Evolutionary conservation across 1,139 yeast genomes (phyloP).

Genomic region (Lipomyces yarrowii): DNA sequence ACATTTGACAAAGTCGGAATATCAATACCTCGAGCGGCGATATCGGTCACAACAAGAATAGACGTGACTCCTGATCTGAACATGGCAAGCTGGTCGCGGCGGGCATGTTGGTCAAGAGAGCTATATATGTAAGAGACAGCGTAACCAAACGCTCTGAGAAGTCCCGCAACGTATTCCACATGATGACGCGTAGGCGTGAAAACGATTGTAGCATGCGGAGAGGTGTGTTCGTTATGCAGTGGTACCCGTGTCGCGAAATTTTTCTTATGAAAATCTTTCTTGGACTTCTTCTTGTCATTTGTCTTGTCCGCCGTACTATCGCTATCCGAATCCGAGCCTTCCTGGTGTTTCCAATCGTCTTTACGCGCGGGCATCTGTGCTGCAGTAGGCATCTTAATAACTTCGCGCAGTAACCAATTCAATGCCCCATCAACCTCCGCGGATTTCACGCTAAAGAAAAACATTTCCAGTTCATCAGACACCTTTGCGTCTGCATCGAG

Average conservation of each 20-base stretch:
- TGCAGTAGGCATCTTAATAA: constrained; percentile 82
- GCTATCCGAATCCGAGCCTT: constrained; percentile 54
- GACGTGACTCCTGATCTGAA: constrained; percentile 84
- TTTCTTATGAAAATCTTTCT: constrained; percentile 44
- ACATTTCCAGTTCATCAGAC: constrained; percentile 89
- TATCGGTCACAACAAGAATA: constrained; percentile 92
- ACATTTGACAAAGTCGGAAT: constrained; percentile 95
- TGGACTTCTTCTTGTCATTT: constrained; percentile 40
- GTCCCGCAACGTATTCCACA: constrained; percentile 79
- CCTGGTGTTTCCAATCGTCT: constrained; percentile 38
- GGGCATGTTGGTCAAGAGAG: constrained; percentile 90
- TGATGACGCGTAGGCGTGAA: constrained; percentile 98
- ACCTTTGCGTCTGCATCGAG: constrained; percentile 90
- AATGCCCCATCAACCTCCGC: constrained; percentile 91
- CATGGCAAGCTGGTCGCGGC: constrained; percentile 83
- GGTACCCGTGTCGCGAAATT: constrained; percentile 53
- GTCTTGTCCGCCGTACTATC: constrained; percentile 45
- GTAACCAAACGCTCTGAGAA: constrained; percentile 78
- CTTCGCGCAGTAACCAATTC: constrained; percentile 71
- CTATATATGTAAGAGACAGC: constrained; percentile 91
- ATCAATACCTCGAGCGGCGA: constrained; percentile 99
- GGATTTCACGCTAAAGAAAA: constrained; percentile 76
- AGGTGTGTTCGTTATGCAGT: constrained; percentile 79
- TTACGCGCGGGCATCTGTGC: constrained; percentile 47
- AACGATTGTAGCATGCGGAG: constrained; percentile 82